These are phyloP conservation scores for Colletotrichum lindemuthianum DNA, from an alignment of 2,329 filamentous ascomycete genomes.

Conservation along the genomic window DNA sequence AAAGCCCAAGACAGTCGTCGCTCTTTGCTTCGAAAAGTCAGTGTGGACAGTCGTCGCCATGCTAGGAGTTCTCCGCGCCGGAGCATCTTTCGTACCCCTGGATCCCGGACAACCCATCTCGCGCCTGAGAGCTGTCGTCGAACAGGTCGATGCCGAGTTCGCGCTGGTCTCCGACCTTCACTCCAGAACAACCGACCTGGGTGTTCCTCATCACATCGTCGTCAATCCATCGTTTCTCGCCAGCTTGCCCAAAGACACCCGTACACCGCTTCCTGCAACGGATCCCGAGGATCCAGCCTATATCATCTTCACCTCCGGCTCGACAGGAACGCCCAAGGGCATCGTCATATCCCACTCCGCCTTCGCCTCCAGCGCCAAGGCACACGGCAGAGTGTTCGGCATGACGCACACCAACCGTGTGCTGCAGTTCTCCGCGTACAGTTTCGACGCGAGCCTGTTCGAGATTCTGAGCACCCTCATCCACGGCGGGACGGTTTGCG, in stretches of 20 bases:
- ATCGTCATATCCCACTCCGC: constrained; percentile 47
- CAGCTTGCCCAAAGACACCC: neutral
- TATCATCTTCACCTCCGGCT: constrained; percentile 53
- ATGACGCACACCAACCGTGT: constrained; percentile 37
- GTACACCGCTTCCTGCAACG: neutral
- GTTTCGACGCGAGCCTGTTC: constrained; percentile 49
- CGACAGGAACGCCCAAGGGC: constrained; percentile 58
- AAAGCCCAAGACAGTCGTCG: neutral
- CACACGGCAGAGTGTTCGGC: constrained; percentile 24
- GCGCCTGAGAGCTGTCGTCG: neutral
- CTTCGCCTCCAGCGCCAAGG: constrained; percentile 35
- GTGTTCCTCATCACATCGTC: neutral
- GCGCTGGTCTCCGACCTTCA: neutral
- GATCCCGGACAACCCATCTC: constrained; percentile 6
- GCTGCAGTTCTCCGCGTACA: constrained; percentile 44
- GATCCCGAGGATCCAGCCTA: constrained; percentile 35
- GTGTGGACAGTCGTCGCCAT: constrained; percentile 26
- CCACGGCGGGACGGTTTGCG: constrained; percentile 47
- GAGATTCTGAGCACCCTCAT: constrained; percentile 49
- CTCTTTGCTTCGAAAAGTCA: constrained; percentile 30
- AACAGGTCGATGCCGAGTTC: neutral
- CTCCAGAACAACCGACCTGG: neutral
- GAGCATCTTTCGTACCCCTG: constrained; percentile 29
- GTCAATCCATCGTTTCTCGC: neutral
- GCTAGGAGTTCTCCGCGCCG: constrained; percentile 24